phyloP scores from a whole-genome alignment of 169 alveolate species.

The Plasmodium knowlesi region DNA sequence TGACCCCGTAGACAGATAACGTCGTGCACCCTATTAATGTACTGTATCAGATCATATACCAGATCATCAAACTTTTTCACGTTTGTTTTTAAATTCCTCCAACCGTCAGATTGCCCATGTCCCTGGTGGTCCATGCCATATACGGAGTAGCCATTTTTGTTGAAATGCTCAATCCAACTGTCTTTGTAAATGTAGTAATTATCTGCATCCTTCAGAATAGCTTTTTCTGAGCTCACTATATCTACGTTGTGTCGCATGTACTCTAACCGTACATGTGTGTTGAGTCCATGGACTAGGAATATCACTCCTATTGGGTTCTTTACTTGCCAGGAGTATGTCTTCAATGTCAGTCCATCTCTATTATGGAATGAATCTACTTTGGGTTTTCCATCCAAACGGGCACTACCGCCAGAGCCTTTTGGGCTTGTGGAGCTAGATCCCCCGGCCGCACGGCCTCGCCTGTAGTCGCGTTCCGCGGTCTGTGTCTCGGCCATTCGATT shows the following conservation, averaged over 20 bases:
- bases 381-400: conserved; percentile 61
- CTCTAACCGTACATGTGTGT: conserved; percentile 80
- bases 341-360: conserved; percentile 74
- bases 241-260: conserved; percentile 78
- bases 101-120: conserved; percentile 82
- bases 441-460: background rate
- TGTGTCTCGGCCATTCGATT: background rate
- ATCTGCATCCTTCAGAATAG: conserved; percentile 44
- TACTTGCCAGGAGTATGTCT: conserved; percentile 78
- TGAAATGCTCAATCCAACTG: conserved; percentile 78
- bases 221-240: conserved; percentile 66
- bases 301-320: conserved; percentile 76
- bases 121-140: conserved; percentile 83
- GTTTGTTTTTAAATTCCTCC: conserved; percentile 61
- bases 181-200: conserved; percentile 76
- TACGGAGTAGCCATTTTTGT: conserved; percentile 75
- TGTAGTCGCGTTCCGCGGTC: background rate
- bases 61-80: conserved; percentile 75
- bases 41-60: conserved; percentile 81
- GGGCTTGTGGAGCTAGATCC: background rate
- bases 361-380: conserved; percentile 78
- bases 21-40: conserved; percentile 76
- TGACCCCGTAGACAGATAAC: background rate
- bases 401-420: background rate
- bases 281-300: conserved; percentile 80